phyloP scores from a whole-genome alignment of 2,329 filamentous ascomycete genomes.

The Camillea tinctor region DNA sequence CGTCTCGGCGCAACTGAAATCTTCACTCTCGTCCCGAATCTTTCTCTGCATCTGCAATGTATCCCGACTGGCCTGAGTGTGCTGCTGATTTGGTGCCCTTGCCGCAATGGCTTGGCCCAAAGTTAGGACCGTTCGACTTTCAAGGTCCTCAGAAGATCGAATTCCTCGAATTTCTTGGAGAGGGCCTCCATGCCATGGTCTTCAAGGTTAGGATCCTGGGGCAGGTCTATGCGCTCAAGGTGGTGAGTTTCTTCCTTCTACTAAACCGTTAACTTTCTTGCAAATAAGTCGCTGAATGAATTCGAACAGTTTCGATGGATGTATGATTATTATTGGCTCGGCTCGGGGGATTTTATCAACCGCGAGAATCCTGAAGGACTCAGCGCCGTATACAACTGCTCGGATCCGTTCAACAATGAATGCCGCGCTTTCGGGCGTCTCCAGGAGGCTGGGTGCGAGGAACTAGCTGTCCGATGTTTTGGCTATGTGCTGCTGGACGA shows the following conservation, averaged over 20 bases:
- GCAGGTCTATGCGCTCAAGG: too few relatives aligned
- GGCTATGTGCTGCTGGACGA: conserved; percentile 29
- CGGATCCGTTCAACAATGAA: conserved; percentile 26
- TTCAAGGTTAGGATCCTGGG: too few relatives aligned
- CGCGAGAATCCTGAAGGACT: conserved; percentile 4
- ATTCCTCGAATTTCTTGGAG: too few relatives aligned
- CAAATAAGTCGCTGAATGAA: conserved; percentile 3
- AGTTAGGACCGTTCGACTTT: conserved; percentile 8
- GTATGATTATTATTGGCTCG: too few relatives aligned
- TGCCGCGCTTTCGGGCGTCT: conserved; percentile 30
- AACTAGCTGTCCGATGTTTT: conserved; percentile 25
- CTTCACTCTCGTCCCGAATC: too few relatives aligned
- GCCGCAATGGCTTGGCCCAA: conserved; percentile 6
- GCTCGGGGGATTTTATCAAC: conserved; percentile 1
- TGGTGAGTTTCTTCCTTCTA: too few relatives aligned
- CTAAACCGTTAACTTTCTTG: too few relatives aligned
- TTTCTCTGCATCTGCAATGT: too few relatives aligned
- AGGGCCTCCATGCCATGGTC: too few relatives aligned
- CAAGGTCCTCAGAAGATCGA: too few relatives aligned
- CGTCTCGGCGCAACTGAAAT: too few relatives aligned
- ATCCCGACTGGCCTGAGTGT: conserved; percentile 1
- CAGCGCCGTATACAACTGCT: conserved; percentile 15
- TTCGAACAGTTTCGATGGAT: not conserved
- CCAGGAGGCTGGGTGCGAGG: conserved; percentile 23
- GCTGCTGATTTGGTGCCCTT: conserved; percentile 7